Conservation (phyloP, 176 grass and related monocot genomes). For the Bolboschoenus planiculmis region DNA sequence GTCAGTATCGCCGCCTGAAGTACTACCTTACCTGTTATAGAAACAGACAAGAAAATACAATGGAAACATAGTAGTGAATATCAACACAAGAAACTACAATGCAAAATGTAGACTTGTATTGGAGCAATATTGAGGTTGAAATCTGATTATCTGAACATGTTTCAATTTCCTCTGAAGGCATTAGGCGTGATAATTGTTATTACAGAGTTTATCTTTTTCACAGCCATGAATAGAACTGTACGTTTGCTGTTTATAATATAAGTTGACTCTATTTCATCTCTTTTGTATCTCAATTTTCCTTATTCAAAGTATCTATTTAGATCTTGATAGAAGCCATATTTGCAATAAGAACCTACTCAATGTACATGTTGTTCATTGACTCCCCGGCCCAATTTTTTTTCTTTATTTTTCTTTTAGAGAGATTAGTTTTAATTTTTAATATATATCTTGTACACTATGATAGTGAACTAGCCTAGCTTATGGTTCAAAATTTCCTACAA, state of each 20-base stretch:
- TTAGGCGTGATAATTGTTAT: background rate
- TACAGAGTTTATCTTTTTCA: background rate
- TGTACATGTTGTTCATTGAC: background rate
- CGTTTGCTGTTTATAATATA: background rate
- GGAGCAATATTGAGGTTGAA: too few species aligned
- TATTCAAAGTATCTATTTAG: too few species aligned
- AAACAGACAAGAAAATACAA: background rate
- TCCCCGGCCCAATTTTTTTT: too few species aligned
- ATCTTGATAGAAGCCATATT: background rate
- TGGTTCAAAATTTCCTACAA: background rate
- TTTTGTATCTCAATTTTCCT: background rate
- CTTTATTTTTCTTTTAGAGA: background rate
- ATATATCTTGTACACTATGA: background rate
- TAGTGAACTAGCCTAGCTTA: background rate
- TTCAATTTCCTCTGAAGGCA: background rate
- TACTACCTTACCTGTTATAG: conserved; percentile 40
- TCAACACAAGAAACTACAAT: background rate
- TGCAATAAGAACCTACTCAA: background rate
- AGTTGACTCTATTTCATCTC: background rate
- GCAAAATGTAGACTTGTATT: too few species aligned
- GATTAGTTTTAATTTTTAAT: background rate
- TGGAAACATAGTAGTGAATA: background rate
- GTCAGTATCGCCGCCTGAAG: conserved; percentile 47
- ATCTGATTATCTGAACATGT: background rate
- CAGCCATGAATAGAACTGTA: too few species aligned